Evolutionary conservation across 176 grass and related monocot genomes (phyloP).

Genomic region (bread wheat (Triticum aestivum)): IWGSC_CS_RefSeq_v2.1 NC_057814.1:443849577-443850076

Average conservation of each 20-base stretch:
- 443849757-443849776: conserved; percentile 55
- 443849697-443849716: conserved; percentile 96
- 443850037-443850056: conserved; percentile 12
- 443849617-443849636: conserved; percentile 7
- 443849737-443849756: conserved; percentile 98
- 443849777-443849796: conserved; percentile 14
- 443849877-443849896: conserved; percentile 97
- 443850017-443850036: neutral
- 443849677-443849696: neutral
- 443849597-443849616: conserved; percentile 15
- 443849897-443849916: conserved; percentile 96
- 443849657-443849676: conserved; percentile 6
- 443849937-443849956: conserved; percentile 28
- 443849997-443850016: conserved; percentile 6
- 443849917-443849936: conserved; percentile 61
- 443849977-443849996: conserved; percentile 13
- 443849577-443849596: conserved; percentile 77
- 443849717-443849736: conserved; percentile 99
- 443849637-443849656: neutral
- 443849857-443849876: neutral
- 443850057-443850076: neutral
- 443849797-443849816: neutral
- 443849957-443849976: neutral
- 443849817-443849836: neutral
- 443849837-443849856: neutral